Base-by-base conservation (phyloP, 768 basidiomycete genomes). In the Leucogyrophana mollusca region DNA sequence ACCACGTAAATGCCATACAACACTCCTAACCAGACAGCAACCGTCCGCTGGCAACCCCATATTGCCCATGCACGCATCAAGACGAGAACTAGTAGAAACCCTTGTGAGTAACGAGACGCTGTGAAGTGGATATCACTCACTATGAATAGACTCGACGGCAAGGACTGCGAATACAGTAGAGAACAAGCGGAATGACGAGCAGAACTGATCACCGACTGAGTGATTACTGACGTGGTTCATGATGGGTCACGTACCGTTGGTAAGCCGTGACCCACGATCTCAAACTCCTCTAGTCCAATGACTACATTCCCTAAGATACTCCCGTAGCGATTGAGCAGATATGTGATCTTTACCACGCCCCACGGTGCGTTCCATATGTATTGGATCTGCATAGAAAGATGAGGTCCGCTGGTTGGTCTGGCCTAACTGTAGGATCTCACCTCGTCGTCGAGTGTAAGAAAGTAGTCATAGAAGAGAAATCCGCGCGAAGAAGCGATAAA, bases 1-100 rank as follows among this genome's bases (percentile, higher is more conserved):
- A 30, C 27, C 27, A 30, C 27, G 27, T 30, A 30, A 30, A 30
- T 30, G 27, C 27, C 13, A 30, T 30, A 30, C 27, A 30, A 13
- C 13, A 30, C 27, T 30, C 27, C 27, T 30, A 30, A 13, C 27
- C 27, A 30, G 13, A 30, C 13, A 13, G 27, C 27, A 13, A 30
- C 27, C 27, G 22, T 10, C 20, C 40, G 55, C 4, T 23, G 41
- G 39, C 47, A 54, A 17, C 56, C 43, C 43, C 54, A 33, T 25
- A 64, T 53, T 13, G 59, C 62, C 37, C 59, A 64, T 9, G 54
- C 49, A 4, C 62, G 56, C 37, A 61, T 40, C 14, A 47, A 45
- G 6, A 64, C 54, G 33, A 64, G 43, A 16, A 64, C 62, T 66
- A 47, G 17, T 13, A 18, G 3, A 9, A 1, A 17, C 16, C 13